Evolutionary conservation across 345 rosid genomes (phyloP), one percentile per base, ranked within the genome.

Genomic region (Eucalyptus rudis): DNA sequence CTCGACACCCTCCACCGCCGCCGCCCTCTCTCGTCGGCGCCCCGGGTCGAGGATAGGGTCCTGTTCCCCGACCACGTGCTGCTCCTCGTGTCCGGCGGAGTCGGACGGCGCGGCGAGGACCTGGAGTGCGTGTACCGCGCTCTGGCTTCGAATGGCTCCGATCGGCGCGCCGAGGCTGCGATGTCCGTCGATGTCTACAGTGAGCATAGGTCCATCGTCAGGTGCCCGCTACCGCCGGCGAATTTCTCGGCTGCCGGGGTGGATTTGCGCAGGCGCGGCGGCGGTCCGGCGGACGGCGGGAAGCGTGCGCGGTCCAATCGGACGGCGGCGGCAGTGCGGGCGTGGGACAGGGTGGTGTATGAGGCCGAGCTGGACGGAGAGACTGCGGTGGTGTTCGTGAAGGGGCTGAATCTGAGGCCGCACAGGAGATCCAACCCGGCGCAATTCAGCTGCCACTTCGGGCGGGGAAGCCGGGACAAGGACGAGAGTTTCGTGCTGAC

Each of bases 341-440:
- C 94, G 22, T 97, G 99, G 99, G 94, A 93, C 40, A 95, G 88
- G 29, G 86, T 98, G 90, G 99, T 93, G 51, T 98, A 97, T 89
- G 99, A 92, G 84, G 98, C 99, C 3, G 92, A 90, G 20, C 83
- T 98, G 83, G 99, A 98, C 86, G 93, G 93, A 33, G 92, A 95
- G 36, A 94, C 94, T 20, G 97, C 93, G 43, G 96, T 95, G 86
- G 94, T 98, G 87, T 97, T 98, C 85, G 99, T 89, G 17, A 98
- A 98, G 66, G 99, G 99, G 33, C 93, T 97, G 93, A 98, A 95
- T 94, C 96, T 97, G 44, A 92, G 98, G 54, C 97, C 99, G 3
- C 98, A 95, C 89, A 94, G 89, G 89, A 96, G 90, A 90, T 94
- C 97, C 8, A 94, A 94, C 92, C 94, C 97, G 44, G 88, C 93